phyloP scores from a whole-genome alignment of 1,284 basidiomycete species.

The Ganoderma lingzhi region DNA sequence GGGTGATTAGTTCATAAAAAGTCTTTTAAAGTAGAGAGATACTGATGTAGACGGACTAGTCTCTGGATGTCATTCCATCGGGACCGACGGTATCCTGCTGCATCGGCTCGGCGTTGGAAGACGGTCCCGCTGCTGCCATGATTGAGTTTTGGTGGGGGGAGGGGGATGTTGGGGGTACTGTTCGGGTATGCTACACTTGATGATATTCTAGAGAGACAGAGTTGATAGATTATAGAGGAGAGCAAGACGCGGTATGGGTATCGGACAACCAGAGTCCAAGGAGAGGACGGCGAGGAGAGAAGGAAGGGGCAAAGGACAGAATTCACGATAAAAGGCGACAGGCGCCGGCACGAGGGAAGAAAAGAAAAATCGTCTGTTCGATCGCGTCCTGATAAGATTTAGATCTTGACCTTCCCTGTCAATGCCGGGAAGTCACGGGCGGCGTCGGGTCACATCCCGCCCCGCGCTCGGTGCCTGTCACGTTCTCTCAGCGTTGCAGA shows the following conservation, averaged over 20 bases:
- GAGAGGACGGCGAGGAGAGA: background rate
- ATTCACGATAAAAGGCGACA: background rate
- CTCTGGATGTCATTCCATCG: constrained; percentile 75
- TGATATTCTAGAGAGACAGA: constrained; percentile 1
- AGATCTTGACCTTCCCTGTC: background rate
- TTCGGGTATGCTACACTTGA: constrained; percentile 28
- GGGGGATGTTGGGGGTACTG: background rate
- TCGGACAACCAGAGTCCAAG: background rate
- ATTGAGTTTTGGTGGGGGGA: constrained; percentile 17
- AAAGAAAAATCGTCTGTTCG: constrained; percentile 7
- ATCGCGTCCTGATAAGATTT: constrained; percentile 10
- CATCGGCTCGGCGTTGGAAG: constrained; percentile 45
- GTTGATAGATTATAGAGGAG: background rate
- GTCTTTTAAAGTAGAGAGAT: constrained; percentile 28
- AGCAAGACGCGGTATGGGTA: constrained; percentile 2
- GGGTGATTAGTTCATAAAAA: constrained; percentile 42
- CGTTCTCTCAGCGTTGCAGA: background rate
- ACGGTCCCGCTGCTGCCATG: constrained; percentile 54
- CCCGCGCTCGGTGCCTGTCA: background rate
- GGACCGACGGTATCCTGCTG: constrained; percentile 36
- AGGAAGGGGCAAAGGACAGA: background rate
- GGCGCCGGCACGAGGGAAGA: background rate
- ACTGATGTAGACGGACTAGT: constrained; percentile 71
- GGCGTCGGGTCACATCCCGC: constrained; percentile 3
- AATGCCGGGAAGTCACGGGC: background rate